phyloP scores from a whole-genome alignment of 2,329 filamentous ascomycete species.

The Orbilia oligospora region DNA sequence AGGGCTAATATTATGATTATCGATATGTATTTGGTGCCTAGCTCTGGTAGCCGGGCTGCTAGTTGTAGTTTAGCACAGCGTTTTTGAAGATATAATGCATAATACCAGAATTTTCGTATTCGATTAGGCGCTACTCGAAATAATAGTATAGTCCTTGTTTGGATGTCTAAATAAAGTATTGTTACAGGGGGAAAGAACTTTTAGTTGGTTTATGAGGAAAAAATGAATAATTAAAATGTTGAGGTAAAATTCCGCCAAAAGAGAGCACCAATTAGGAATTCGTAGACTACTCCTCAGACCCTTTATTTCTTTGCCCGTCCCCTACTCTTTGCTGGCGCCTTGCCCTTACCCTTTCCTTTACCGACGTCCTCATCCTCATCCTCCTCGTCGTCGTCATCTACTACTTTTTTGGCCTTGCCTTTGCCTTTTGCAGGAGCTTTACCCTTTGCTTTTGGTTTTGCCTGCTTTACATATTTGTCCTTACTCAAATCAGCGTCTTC shows the following conservation, averaged over 20 bases:
- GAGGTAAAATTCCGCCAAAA: conserved; percentile 4
- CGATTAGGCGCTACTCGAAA: background rate
- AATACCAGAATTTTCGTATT: conserved; percentile 20
- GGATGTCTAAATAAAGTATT: background rate
- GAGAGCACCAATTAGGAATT: background rate
- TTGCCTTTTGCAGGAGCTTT: conserved; percentile 67
- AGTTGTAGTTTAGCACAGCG: conserved; percentile 11
- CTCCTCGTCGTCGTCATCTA: conserved; percentile 43
- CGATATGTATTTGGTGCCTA: background rate
- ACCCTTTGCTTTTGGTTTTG: conserved; percentile 78
- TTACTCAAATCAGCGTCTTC: conserved; percentile 88
- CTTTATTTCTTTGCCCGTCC: conserved; percentile 51
- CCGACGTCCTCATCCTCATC: conserved; percentile 64
- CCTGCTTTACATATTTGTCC: conserved; percentile 95
- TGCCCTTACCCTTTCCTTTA: conserved; percentile 63
- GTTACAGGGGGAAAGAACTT: background rate
- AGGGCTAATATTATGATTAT: background rate
- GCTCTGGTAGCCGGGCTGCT: background rate
- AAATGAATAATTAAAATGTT: conserved; percentile 3
- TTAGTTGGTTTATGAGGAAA: background rate
- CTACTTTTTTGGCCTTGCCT: conserved; percentile 66
- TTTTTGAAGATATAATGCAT: background rate
- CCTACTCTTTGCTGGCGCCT: conserved; percentile 46
- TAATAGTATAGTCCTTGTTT: background rate
- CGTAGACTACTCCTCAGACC: background rate